Percentiles rank a stretch among this genome's conserved stretches.
phyloP scores from a whole-genome alignment of 176 grass and related monocot genomes.

The Zea mays region DNA sequence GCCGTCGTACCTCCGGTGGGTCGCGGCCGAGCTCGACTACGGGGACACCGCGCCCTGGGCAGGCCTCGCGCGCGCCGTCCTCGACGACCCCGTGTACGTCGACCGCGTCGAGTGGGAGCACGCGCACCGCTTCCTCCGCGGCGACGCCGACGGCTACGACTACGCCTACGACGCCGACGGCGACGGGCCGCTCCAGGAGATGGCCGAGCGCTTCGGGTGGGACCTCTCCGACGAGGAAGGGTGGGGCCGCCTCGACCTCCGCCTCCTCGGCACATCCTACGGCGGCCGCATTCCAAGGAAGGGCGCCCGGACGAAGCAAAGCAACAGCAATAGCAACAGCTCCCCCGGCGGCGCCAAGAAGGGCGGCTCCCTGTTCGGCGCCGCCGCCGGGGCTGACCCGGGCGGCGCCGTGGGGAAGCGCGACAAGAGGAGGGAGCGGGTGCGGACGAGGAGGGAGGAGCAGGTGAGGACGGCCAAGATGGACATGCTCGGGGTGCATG shows the following conservation, averaged over 20 bases:
- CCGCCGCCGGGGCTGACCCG: neutral
- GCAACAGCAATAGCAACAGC: neutral
- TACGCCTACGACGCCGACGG: constrained; percentile 25
- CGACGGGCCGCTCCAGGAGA: constrained; percentile 50
- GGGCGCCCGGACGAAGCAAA: neutral
- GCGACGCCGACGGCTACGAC: constrained; percentile 42
- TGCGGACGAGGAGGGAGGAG: constrained; percentile 42
- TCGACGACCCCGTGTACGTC: constrained; percentile 49
- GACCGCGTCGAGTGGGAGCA: constrained; percentile 71
- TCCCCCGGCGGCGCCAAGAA: neutral
- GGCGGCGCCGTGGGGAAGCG: constrained; percentile 6
- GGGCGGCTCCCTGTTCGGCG: neutral
- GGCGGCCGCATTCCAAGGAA: constrained; percentile 59
- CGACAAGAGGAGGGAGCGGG: constrained; percentile 53
- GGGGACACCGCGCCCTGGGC: constrained; percentile 51
- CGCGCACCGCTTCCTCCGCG: constrained; percentile 54
- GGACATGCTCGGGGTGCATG: constrained; percentile 44
- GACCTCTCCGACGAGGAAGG: constrained; percentile 62
- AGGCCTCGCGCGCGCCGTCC: constrained; percentile 47
- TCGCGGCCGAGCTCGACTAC: constrained; percentile 49
- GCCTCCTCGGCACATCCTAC: constrained; percentile 63
- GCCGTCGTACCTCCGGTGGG: constrained; percentile 60
- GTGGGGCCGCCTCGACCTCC: constrained; percentile 45
- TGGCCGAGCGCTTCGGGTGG: constrained; percentile 61
- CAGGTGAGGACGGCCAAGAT: constrained; percentile 43